phyloP scores from a whole-genome alignment of 805 yeast species.

The Candida vaughaniae region DNA sequence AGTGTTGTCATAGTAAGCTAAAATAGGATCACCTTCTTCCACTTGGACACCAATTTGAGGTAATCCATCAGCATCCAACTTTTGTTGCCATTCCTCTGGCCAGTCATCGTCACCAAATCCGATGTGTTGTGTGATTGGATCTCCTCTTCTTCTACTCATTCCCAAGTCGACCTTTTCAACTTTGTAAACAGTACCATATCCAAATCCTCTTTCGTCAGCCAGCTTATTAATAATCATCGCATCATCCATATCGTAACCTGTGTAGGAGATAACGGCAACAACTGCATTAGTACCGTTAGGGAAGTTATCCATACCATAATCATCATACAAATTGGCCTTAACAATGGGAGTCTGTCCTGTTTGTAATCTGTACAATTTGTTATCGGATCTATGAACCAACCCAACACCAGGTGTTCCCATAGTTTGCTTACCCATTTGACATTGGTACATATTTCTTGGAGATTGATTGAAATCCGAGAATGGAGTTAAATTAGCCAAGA shows the following conservation, averaged over 20 bases:
- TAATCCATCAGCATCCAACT: slow-evolving; percentile 87
- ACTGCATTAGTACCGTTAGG: slow-evolving; percentile 99
- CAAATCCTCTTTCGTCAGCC: slow-evolving; percentile 97
- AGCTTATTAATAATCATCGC: slow-evolving; percentile 98
- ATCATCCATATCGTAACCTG: slow-evolving; percentile 99
- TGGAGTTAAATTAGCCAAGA: slow-evolving; percentile 95
- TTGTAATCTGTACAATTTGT: slow-evolving; percentile 89
- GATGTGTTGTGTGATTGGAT: slow-evolving; percentile 89
- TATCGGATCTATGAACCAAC: slow-evolving; percentile 85
- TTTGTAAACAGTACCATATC: slow-evolving; percentile 94
- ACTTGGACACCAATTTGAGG: slow-evolving; percentile 86
- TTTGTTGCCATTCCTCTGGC: slow-evolving; percentile 89
- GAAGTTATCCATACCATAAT: slow-evolving; percentile 96
- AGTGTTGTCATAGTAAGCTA: slow-evolving; percentile 89
- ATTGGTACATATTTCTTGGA: slow-evolving; percentile 99
- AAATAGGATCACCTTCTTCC: slow-evolving; percentile 94
- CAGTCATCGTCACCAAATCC: slow-evolving; percentile 93
- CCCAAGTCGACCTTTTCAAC: slow-evolving; percentile 88
- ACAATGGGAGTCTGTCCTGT: slow-evolving; percentile 97
- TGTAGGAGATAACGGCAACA: slow-evolving; percentile 97
- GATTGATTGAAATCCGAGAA: slow-evolving; percentile 98
- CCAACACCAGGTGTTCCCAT: slow-evolving; percentile 99
- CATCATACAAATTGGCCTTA: slow-evolving; percentile 88
- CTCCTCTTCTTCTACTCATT: slow-evolving; percentile 79
- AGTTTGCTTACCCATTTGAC: slow-evolving; percentile 99